These are phyloP conservation scores for Dacryopinax primogenitus DNA, from an alignment of 768 basidiomycete genomes.

Conservation along the genomic window DNA sequence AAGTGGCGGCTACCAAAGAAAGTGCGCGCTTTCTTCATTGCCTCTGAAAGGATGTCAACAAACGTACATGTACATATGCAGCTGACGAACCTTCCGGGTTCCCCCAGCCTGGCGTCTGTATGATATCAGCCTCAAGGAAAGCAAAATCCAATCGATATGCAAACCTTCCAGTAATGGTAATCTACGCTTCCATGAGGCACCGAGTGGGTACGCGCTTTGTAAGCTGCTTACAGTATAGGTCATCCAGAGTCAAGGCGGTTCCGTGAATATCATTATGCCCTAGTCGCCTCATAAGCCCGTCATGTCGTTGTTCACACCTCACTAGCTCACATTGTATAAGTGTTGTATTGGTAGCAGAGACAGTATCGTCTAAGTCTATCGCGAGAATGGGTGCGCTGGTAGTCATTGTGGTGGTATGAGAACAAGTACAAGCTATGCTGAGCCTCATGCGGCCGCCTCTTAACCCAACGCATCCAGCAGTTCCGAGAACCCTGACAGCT, in stretches of 20 bases:
- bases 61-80: conserved; percentile 2
- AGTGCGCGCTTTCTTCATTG: conserved; percentile 43
- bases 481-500: too few species aligned
- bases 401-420: neutral
- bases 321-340: neutral
- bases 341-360: neutral
- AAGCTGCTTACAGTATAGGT: neutral
- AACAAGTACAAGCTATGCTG: neutral
- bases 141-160: neutral
- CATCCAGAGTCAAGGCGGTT: neutral
- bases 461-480: neutral
- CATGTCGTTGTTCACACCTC: neutral
- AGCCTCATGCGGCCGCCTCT: neutral
- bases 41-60: conserved; percentile 28
- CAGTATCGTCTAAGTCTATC: conserved; percentile 2
- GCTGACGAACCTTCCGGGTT: conserved; percentile 31
- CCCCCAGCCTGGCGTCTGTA: conserved; percentile 49
- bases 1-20: conserved; percentile 46
- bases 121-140: neutral
- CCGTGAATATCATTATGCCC: conserved; percentile 5
- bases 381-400: neutral
- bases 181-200: conserved; percentile 27
- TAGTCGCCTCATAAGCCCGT: neutral
- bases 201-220: neutral
- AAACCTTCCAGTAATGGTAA: conserved; percentile 66